A percentile compares a stretch with the other conserved stretches of the same genome.
Conservation (phyloP, 1,139 yeast species). For the Suhomyces ambrosiae region DNA sequence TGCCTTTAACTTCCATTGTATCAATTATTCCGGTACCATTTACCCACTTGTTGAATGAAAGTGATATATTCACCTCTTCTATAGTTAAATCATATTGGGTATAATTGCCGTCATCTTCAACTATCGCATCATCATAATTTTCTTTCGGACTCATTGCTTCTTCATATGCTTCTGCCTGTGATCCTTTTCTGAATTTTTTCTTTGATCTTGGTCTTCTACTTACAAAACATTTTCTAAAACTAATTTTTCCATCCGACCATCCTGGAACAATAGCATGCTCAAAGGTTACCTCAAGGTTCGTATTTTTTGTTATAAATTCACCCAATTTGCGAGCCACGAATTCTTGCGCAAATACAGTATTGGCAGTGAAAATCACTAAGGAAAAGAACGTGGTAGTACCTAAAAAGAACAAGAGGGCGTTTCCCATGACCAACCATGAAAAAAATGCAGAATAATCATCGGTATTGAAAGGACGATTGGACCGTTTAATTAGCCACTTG, state of each 20-base stretch:
- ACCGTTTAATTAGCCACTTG: constrained; percentile 66
- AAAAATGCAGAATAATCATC: constrained; percentile 89
- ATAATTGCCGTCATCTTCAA: constrained; percentile 84
- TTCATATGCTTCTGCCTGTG: constrained; percentile 67
- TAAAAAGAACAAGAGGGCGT: constrained; percentile 70
- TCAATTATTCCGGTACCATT: constrained; percentile 87
- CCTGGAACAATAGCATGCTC: constrained; percentile 95
- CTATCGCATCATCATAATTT: constrained; percentile 27
- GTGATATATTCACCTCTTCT: constrained; percentile 78
- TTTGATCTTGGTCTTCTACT: constrained; percentile 73
- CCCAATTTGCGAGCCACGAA: constrained; percentile 82
- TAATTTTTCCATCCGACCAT: constrained; percentile 87
- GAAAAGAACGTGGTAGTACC: constrained; percentile 93
- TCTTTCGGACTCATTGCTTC: constrained; percentile 34
- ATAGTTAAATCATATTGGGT: constrained; percentile 93
- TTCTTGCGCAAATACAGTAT: constrained; percentile 90
- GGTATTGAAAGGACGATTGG: constrained; percentile 70
- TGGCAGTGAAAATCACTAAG: constrained; percentile 70
- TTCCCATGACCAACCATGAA: constrained; percentile 89
- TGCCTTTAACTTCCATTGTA: constrained; percentile 78
- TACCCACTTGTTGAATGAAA: constrained; percentile 84
- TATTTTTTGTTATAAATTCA: constrained; percentile 77
- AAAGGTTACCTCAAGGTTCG: constrained; percentile 84
- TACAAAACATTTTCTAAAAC: constrained; percentile 82
- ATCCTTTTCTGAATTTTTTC: constrained; percentile 65